Base-by-base conservation (phyloP, 2,329 filamentous ascomycete species). In the Aulographum hederae region DNA sequence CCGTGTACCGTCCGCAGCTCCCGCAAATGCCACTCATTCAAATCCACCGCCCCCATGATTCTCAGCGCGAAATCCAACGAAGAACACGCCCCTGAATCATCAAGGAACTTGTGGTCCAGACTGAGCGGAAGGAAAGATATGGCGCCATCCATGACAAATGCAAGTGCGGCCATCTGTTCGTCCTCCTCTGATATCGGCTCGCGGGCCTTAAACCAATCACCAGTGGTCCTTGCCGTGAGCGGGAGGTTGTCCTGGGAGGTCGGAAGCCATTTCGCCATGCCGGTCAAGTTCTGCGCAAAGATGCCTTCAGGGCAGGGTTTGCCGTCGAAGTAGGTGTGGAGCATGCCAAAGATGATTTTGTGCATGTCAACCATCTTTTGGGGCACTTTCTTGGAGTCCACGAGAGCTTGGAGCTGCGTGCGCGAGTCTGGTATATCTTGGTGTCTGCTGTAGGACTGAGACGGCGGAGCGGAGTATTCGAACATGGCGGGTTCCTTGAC, bases 31-130 rank as follows among this genome's bases (percentile, higher is more conserved):
- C 62, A 67, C 15, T 48, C 30, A 5, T 41, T 39, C 26, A 63
- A 6, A 32, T 61, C 47, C 1, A 60, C 34, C 0, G 52, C 47
- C 0, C 47, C 51, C 36, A 62, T 58, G 5, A 62, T 38, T 1
- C 63, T 46, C 34, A 67, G 34, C 3, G 64, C 54, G 42, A 67
- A 67, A 38, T 67, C 63, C n/a, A 67, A 40, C 6, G 52, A 58
- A 2, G 55, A 57, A 32, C 55, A 61, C 2, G 61, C 58, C 5
- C 39, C 51, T 0, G 48, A 49, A 23, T 66, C 60, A 2, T 58
- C 52, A 23, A 65, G 47, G 39, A 51, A 59, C 45, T 52, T 40
- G 6, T 58, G 49, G 31, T 45, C 51, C 32, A 61, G 60, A 1
- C 44, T 46, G 31, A 67, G 38, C 0, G 61, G 59, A 1, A 57